Base-by-base conservation (phyloP, 2,329 filamentous ascomycete species). In the Chlorencoelia australis region DNA sequence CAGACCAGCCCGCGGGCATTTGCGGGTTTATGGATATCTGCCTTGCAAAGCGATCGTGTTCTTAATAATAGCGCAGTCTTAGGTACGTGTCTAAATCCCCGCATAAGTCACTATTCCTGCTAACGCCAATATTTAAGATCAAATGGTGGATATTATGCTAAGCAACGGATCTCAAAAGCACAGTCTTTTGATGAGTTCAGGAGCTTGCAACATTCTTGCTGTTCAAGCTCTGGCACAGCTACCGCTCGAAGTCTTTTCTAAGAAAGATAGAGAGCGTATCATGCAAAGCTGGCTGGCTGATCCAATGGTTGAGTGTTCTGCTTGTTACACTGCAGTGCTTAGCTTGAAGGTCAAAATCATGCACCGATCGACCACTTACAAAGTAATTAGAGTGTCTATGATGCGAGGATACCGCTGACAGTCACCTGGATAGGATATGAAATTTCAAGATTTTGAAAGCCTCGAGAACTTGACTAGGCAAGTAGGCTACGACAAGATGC, bases 311-410 rank as follows among this genome's bases (percentile, higher is more conserved):
- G 29, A 35, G 8, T 39, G 39, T 2, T 37, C 37, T 16, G 33
- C 41, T 20, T 26, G 50, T n/a, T 37, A 52, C 35, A 40, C 48
- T 19, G 39, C 43, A 24, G 47, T 67, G 4, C 53, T 74, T 5
- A 59, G 62, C 14, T 46, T 75, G 31, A 61, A 65, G 43, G 52
- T 62, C 3, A 73, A 68, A 46, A 52, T 73, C 16, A 69, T 72
- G 63, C 51, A 55, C 4, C 60, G 62, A n/a, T 62, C 69, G 1
- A 71, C 67, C 0, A 70, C 70, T 38, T 69, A 73, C 44, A 57
- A 67, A 16, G 20, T 29, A 10, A 25, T 35, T 32, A 21, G 3
- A 24, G 8, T 11, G n/a, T n/a, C n/a, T n/a, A n/a, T n/a, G n/a
- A n/a, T n/a, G n/a, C n/a, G n/a, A n/a, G n/a, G n/a, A n/a, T n/a